A percentile compares a stretch with the other conserved stretches of the same genome.
These are phyloP conservation scores for Hordeum vulgare DNA, from an alignment of 176 grass and related monocot species.

Conservation along the genomic window MorexV3_pseudomolecules_assembly NC_058524.1:552232924-552233423, in stretches of 20 bases:
- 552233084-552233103: too few species aligned
- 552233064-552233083: neutral
- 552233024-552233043: neutral
- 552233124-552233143: neutral
- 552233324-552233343: neutral
- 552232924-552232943: neutral
- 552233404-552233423: neutral
- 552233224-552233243: neutral
- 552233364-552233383: neutral
- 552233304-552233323: neutral
- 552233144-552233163: neutral
- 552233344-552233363: neutral
- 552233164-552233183: neutral
- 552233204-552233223: neutral
- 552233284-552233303: neutral
- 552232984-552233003: neutral
- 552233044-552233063: neutral
- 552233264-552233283: neutral
- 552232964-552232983: neutral
- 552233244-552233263: neutral
- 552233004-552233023: neutral
- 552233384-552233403: neutral
- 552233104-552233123: neutral
- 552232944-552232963: neutral
- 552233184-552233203: neutral